Evolutionary conservation across 495 filamentous ascomycete species (phyloP).

Genomic region (Acidiella bohemica): DNA sequence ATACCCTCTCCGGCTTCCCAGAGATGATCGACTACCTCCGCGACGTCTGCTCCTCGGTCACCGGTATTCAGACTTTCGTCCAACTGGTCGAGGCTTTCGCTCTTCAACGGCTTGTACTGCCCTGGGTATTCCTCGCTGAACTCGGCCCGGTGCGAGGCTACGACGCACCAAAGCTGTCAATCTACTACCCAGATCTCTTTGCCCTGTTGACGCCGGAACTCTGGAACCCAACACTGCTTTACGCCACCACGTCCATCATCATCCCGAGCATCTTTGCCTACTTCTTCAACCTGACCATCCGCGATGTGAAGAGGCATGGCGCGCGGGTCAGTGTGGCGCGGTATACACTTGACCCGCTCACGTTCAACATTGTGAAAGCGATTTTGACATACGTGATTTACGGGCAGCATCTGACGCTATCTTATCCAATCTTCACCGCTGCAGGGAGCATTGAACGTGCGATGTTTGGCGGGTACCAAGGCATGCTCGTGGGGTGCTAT

Average conservation of each 20-base stretch:
- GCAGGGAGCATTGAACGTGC: constrained; percentile 49
- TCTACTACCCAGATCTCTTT: constrained; percentile 72
- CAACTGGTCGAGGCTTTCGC: constrained; percentile 44
- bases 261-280: constrained; percentile 61
- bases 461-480: constrained; percentile 57
- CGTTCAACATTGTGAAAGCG: constrained; percentile 78
- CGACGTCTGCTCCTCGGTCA: constrained; percentile 31
- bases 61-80: constrained; percentile 41
- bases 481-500: constrained; percentile 55
- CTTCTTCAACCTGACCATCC: constrained; percentile 69
- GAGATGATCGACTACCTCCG: constrained; percentile 41
- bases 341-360: constrained; percentile 64
- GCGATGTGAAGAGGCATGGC: constrained; percentile 25
- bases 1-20: constrained; percentile 34
- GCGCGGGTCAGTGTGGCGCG: constrained; percentile 19
- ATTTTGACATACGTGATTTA: constrained; percentile 68
- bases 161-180: constrained; percentile 33
- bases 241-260: constrained; percentile 56
- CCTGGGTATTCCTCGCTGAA: constrained; percentile 53
- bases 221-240: constrained; percentile 71
- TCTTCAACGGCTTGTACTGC: constrained; percentile 49
- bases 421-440: constrained; percentile 42
- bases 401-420: constrained; percentile 31
- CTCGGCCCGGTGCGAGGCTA: constrained; percentile 36
- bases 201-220: constrained; percentile 60